These are phyloP conservation scores for Lachnellula occidentalis DNA, from an alignment of 2,329 filamentous ascomycete species.

Conservation along the genomic window DNA sequence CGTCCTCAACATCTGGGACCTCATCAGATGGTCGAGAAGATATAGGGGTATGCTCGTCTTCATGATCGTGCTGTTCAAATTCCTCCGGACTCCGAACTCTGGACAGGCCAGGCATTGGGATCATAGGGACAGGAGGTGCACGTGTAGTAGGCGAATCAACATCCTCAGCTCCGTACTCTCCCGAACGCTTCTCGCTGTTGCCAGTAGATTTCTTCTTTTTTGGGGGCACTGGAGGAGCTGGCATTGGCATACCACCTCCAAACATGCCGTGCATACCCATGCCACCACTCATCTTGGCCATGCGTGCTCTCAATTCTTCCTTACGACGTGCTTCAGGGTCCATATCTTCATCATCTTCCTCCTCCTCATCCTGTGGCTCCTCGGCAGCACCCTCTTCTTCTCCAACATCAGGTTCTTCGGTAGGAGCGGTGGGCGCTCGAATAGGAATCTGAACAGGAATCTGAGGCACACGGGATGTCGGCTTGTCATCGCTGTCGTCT, in stretches of 20 bases:
- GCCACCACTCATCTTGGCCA: slow-evolving; percentile 97
- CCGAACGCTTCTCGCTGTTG: slow-evolving; percentile 37
- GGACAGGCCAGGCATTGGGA: slow-evolving; percentile 69
- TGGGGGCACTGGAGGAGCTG: slow-evolving; percentile 40
- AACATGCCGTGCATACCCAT: slow-evolving; percentile 98
- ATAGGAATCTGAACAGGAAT: slow-evolving; percentile 35
- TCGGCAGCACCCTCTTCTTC: slow-evolving; percentile 42
- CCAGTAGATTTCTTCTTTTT: slow-evolving; percentile 52
- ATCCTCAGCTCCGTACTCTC: slow-evolving; percentile 41
- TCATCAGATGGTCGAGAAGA: slow-evolving; percentile 39
- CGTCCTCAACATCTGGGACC: slow-evolving; percentile 50
- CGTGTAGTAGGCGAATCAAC: slow-evolving; percentile 38
- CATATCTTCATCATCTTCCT: slow-evolving; percentile 62
- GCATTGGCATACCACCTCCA: slow-evolving; percentile 63
- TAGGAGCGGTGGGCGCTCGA: slow-evolving; percentile 36
- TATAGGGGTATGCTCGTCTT: slow-evolving; percentile 46
- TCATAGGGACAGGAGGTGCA: slow-evolving; percentile 54
- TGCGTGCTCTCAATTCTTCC: slow-evolving; percentile 85
- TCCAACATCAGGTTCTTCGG: slow-evolving; percentile 36
- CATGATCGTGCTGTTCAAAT: slow-evolving; percentile 37
- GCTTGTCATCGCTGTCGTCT: slow-evolving; percentile 66
- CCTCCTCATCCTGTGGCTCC: slow-evolving; percentile 35
- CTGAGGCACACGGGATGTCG: slow-evolving; percentile 20
- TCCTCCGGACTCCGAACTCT: slow-evolving; percentile 44
- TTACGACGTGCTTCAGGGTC: slow-evolving; percentile 82